Evolutionary conservation across 2,329 filamentous ascomycete genomes (phyloP).

Genomic region (Hymenoscyphus fraxineus): DNA sequence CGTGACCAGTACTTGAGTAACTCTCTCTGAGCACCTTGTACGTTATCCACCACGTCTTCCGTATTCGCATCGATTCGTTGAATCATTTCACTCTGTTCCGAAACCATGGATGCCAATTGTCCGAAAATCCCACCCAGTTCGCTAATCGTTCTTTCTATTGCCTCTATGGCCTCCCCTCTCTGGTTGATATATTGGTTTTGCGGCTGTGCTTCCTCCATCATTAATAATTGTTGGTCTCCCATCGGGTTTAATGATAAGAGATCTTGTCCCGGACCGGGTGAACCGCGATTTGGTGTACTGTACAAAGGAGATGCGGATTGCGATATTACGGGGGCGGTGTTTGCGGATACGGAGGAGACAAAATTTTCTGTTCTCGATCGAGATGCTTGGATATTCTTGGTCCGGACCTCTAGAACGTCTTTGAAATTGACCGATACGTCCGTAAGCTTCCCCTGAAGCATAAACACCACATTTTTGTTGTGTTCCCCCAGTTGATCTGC

Average conservation of each 20-base stretch:
- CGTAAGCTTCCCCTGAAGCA: slow-evolving; percentile 86
- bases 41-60: slow-evolving; percentile 96
- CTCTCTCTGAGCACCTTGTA: slow-evolving; percentile 93
- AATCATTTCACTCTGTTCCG: slow-evolving; percentile 96
- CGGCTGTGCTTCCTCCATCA: slow-evolving; percentile 89
- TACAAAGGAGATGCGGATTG: slow-evolving; percentile 85
- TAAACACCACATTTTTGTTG: slow-evolving; percentile 93
- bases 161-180: slow-evolving; percentile 91
- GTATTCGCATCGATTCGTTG: slow-evolving; percentile 96
- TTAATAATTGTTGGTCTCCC: slow-evolving; percentile 80
- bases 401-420: slow-evolving; percentile 91
- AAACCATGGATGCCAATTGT: slow-evolving; percentile 93
- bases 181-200: slow-evolving; percentile 89
- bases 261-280: slow-evolving; percentile 63
- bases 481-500: slow-evolving; percentile 86
- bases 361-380: slow-evolving; percentile 93
- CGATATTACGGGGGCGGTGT: slow-evolving; percentile 63
- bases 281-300: slow-evolving; percentile 66
- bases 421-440: slow-evolving; percentile 96
- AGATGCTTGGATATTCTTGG: slow-evolving; percentile 96
- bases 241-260: slow-evolving; percentile 80
- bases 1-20: slow-evolving; percentile 95
- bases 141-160: slow-evolving; percentile 91
- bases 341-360: slow-evolving; percentile 80
- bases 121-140: slow-evolving; percentile 92